Conservation (phyloP, 306 rosid species). For the Sechiopsis laciniata region DNA sequence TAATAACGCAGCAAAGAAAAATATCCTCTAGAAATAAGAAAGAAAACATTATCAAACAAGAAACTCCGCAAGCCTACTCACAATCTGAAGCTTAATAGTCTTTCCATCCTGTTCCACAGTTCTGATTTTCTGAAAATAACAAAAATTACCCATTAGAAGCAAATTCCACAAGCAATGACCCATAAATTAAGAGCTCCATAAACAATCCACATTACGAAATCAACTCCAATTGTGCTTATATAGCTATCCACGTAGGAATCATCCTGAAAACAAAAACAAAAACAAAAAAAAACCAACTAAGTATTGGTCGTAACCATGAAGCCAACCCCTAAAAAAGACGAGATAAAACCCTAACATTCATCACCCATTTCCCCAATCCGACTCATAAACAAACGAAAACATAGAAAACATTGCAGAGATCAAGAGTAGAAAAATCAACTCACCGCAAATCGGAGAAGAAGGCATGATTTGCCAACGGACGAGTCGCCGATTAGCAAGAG, state of each 20-base stretch:
- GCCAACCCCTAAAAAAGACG: background rate
- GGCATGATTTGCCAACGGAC: conserved; percentile 88
- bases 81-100: conserved; percentile 93
- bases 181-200: conserved; percentile 1
- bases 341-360: conserved; percentile 23
- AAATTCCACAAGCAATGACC: background rate
- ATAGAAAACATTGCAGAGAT: background rate
- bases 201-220: conserved; percentile 48
- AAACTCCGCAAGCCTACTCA: conserved; percentile 32
- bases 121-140: conserved; percentile 70
- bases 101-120: conserved; percentile 85
- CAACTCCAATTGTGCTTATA: conserved; percentile 95
- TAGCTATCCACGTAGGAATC: conserved; percentile 93
- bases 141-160: background rate
- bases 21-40: background rate
- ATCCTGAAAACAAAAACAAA: conserved; percentile 41
- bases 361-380: background rate
- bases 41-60: background rate
- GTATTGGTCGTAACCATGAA: background rate
- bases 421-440: conserved; percentile 17
- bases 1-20: background rate
- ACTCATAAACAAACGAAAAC: background rate
- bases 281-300: background rate
- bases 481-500: conserved; percentile 63
- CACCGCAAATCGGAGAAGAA: conserved; percentile 90